Base-by-base conservation (phyloP, 768 basidiomycete genomes). In the Leccinum rimulosum region DNA sequence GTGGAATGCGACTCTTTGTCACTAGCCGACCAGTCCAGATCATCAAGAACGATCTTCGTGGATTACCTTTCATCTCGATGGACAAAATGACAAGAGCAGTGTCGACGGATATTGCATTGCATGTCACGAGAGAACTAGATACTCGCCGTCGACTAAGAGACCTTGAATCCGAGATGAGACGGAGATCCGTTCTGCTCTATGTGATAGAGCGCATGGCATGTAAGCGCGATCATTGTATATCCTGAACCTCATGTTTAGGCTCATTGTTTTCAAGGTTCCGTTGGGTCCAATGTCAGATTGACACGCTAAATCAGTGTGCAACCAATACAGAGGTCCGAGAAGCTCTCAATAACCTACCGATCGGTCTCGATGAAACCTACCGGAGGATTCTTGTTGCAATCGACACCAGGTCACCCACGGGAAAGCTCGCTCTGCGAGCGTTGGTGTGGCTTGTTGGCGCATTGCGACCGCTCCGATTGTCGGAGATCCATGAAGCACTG, bases 201-300 rank as follows among this genome's bases (percentile, higher is more conserved):
- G 59, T 31, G 17, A 31, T 12, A 61, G 54, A 14, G 62, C 67
- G 12, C 62, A 69, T 2, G 64, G 67, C 22, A 66, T 69, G 67
- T 68, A 55, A 35, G 38, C 17, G 38, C 38, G 38, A 40, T 40
- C 38, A 9, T n/a, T 40, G 38, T 38, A 22, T 48, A 25, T 48
- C 22, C 22, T 22, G 11, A 25, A 50, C 15, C 48, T 14, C 30
- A 25, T 36, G 30, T 2, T 15, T 6, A 49, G 6, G 0, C 52
- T 63, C 3, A 65, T 2, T 31, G 1, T 19, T 45, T 15, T 5
- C 19, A 45, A 66, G 67, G 67, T 66, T 69, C 45, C 65, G 63
- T 0, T 68, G 68, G 67, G 62, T 64, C 3, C 55, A 69, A 4
- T 68, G 67, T 33, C 68, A 68, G 3, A 56, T 68, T 3, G 57